Base-by-base conservation (phyloP, 192 early-diverging fungal species). In the Chytriomyces hyalinus region DNA sequence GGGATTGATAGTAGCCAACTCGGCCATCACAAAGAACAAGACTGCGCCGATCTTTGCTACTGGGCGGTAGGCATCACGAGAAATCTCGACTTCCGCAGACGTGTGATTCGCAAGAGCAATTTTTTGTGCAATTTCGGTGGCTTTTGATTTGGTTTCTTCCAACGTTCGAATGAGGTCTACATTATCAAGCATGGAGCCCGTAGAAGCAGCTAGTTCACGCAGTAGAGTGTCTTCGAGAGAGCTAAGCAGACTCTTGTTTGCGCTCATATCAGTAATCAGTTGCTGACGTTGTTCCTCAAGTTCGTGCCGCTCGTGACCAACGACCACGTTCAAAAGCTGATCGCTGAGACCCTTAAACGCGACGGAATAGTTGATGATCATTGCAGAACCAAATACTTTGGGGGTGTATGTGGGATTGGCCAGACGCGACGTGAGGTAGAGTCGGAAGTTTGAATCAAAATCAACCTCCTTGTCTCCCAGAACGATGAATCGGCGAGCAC, bases 391-490 rank as follows among this genome's bases (percentile, higher is more conserved):
- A 70, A 90, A 90, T 63, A 90, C 80, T 69, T 90, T 90, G 6
- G 88, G 88, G 0, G 88, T 81, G 73, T 90, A 90, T 4, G 81
- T 82, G 26, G 88, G 88, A 71, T 90, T 90, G 36, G 88, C 86
- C 15, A 88, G 68, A 8, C 85, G 75, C 3, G 88, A 87, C 1
- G 84, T 85, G 5, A 90, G 73, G 75, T 90, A 90, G 6, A 90
- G 67, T 57, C 88, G 77, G 82, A 90, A 90, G 49, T 81, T 81
- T 6, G 86, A 84, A 74, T 90, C 88, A 68, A 80, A 90, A 66
- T 90, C 88, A 28, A 90, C 88, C 80, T 90, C 88, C 74, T 90
- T 90, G 73, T 90, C 88, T n/a, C 88, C 88, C 11, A 90, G 78
- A 17, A 90, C 83, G 73, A 90, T 88, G 65, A 90, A 90, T 20